phyloP scores from a whole-genome alignment of 768 basidiomycete genomes.

The Coprinellus aureogranulatus region DNA sequence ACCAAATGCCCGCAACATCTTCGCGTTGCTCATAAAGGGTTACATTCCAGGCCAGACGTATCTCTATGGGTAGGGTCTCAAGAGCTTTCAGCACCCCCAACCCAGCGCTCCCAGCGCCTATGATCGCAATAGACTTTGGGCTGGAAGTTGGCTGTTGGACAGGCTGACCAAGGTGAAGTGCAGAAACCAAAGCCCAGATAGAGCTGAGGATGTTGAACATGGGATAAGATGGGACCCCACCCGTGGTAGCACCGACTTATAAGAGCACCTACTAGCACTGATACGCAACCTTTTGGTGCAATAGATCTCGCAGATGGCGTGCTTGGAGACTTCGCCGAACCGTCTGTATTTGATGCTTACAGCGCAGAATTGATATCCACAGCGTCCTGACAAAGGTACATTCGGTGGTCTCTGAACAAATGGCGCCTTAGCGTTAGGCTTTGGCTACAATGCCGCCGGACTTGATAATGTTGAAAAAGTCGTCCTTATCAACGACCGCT shows the following conservation, averaged over 20 bases:
- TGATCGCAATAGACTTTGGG: slow-evolving; percentile 52
- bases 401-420: background rate
- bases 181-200: background rate
- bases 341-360: background rate
- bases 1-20: slow-evolving; percentile 60
- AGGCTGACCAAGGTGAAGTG: background rate
- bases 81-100: slow-evolving; percentile 51
- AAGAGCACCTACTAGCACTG: background rate
- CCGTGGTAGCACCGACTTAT: background rate
- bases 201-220: slow-evolving; percentile 14
- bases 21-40: slow-evolving; percentile 52
- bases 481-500: slow-evolving; percentile 65
- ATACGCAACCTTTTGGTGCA: background rate
- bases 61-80: slow-evolving; percentile 43
- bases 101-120: slow-evolving; percentile 59
- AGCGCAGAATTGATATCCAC: background rate
- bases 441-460: slow-evolving; percentile 65
- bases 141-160: slow-evolving; percentile 9
- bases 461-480: slow-evolving; percentile 81
- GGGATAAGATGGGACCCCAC: slow-evolving; percentile 17
- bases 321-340: slow-evolving; percentile 12
- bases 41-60: slow-evolving; percentile 40
- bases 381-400: slow-evolving; percentile 7
- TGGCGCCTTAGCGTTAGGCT: slow-evolving; percentile 54
- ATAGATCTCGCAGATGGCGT: slow-evolving; percentile 22